Conservation (phyloP, 805 yeast genomes). For the Barnettozyma wickerhamii region DNA sequence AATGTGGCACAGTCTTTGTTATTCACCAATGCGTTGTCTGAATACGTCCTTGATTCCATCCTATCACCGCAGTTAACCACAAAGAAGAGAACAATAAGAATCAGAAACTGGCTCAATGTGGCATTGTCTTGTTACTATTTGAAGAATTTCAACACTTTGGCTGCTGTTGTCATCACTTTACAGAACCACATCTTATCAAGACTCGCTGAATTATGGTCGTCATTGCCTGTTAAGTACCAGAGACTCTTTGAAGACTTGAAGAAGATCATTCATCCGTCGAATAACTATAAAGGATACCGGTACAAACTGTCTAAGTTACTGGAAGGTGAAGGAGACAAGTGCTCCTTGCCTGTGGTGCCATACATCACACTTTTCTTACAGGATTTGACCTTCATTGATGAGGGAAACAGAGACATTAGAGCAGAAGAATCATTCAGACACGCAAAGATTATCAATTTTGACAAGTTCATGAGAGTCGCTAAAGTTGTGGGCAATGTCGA, state of each 20-base stretch:
- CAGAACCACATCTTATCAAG: slow-evolving; percentile 71
- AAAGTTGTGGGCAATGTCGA: slow-evolving; percentile 63
- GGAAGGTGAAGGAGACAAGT: slow-evolving; percentile 34
- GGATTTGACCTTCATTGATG: slow-evolving; percentile 76
- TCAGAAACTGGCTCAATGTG: slow-evolving; percentile 70
- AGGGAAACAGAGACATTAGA: slow-evolving; percentile 71
- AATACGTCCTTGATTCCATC: slow-evolving; percentile 67
- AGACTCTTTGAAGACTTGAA: slow-evolving; percentile 61
- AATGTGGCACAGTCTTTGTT: slow-evolving; percentile 56
- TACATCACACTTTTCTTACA: slow-evolving; percentile 70
- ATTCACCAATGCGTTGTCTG: slow-evolving; percentile 69
- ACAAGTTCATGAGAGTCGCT: slow-evolving; percentile 65
- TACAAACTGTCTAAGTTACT: slow-evolving; percentile 54
- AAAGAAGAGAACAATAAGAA: slow-evolving; percentile 47
- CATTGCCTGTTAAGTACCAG: slow-evolving; percentile 52
- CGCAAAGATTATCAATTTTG: slow-evolving; percentile 59
- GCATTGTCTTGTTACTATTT: slow-evolving; percentile 69
- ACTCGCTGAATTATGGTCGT: slow-evolving; percentile 54
- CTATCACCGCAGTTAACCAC: slow-evolving; percentile 45
- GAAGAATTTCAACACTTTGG: slow-evolving; percentile 73
- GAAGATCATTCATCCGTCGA: slow-evolving; percentile 69
- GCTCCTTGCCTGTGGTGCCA: slow-evolving; percentile 63
- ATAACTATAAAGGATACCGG: slow-evolving; percentile 68
- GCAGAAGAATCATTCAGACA: slow-evolving; percentile 47
- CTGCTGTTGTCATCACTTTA: slow-evolving; percentile 71